Evolutionary conservation across 2,329 filamentous ascomycete species (phyloP).

Genomic region (Fusarium secorum): DNA sequence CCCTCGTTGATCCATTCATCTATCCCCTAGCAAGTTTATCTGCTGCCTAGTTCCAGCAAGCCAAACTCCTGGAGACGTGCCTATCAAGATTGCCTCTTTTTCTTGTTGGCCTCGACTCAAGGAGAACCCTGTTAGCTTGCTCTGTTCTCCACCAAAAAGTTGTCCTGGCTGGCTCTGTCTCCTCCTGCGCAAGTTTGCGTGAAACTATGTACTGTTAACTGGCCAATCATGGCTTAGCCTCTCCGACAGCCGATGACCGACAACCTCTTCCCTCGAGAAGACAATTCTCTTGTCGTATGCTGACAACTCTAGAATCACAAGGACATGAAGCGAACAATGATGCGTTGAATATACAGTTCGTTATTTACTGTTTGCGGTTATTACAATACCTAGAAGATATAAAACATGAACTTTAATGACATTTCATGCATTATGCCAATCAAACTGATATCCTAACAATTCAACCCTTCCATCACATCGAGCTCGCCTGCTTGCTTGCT

Average conservation of each 20-base stretch:
- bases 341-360: not conserved
- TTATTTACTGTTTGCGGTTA: not conserved
- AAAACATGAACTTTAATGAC: slow-evolving; percentile 25
- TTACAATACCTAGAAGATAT: slow-evolving; percentile 10
- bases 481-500: slow-evolving; percentile 14
- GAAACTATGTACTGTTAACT: slow-evolving; percentile 29
- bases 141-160: slow-evolving; percentile 21
- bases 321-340: slow-evolving; percentile 18
- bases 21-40: slow-evolving; percentile 28
- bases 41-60: slow-evolving; percentile 11
- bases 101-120: slow-evolving; percentile 20
- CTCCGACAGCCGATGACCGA: slow-evolving; percentile 41
- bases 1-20: slow-evolving; percentile 18
- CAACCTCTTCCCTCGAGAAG: slow-evolving; percentile 32
- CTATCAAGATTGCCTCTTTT: slow-evolving; percentile 6
- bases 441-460: slow-evolving; percentile 39
- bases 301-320: slow-evolving; percentile 27
- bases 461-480: slow-evolving; percentile 8
- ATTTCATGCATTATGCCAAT: slow-evolving; percentile 39
- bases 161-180: not conserved
- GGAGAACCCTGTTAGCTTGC: slow-evolving; percentile 21
- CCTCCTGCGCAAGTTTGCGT: slow-evolving; percentile 12
- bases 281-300: slow-evolving; percentile 23
- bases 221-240: slow-evolving; percentile 41
- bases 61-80: slow-evolving; percentile 1